Evolutionary conservation across 169 alveolate species (phyloP), one percentile per base, ranked within the genome.

Genomic region (Plasmodium gonderi): DNA sequence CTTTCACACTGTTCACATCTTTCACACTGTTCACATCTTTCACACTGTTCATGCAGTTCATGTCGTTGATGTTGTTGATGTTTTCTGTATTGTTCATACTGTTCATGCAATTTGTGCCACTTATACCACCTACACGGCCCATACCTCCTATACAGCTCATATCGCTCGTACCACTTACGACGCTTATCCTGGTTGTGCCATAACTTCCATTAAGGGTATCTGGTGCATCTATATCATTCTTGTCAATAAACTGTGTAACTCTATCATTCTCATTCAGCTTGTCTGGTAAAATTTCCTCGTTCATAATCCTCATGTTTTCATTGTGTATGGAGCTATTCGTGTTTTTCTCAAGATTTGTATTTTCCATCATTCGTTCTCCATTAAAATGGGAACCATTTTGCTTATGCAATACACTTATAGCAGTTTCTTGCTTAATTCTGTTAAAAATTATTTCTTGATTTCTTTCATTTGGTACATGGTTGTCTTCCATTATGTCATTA

Each of bases 401-500:
- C 36, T 60, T 60, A 23, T 60, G 72, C 7, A 60, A 23, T 8
- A 1, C 42, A 20, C 87, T 77, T 14, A 45, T 49, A 36, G 36
- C n/a, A 23, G 26, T 11, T 11, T 77, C 87, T 42, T 77, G 44
- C 17, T 29, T 77, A 7, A 77, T 36, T 77, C 33, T 77, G 8
- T 77, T 77, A 14, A 44, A 14, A 42, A 77, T 45, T 33, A 38
- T 44, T 42, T 77, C 45, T 23, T 45, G 20, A 60, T 77, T 77
- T 36, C 31, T 77, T 17, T 77, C 68, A 29, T 23, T 12, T 5
- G 72, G 6, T 12, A 44, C 44, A 4, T 29, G 8, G 7, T 2
- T 9, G 3, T 77, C 87, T 12, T 77, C 87, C 31, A 44, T 77
- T 12, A 77, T 14, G 33, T 77, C 87, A 47, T 44, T 49, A 45